Evolutionary conservation across 2,329 filamentous ascomycete genomes (phyloP).

Genomic region (Xylogone sp.): DNA sequence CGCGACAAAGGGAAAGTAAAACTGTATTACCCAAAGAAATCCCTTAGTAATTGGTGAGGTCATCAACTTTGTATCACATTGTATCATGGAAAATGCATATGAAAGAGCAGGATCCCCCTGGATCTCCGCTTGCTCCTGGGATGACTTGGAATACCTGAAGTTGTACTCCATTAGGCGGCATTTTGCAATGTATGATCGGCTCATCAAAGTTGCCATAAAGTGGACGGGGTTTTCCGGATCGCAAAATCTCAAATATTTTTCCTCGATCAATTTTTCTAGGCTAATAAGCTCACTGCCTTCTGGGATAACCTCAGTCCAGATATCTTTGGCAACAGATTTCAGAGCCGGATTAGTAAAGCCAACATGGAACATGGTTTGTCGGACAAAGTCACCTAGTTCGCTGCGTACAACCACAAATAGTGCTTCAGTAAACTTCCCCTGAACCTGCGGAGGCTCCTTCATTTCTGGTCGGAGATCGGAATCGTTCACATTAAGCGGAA

Average conservation of each 20-base stretch:
- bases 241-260: slow-evolving; percentile 38
- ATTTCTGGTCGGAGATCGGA: slow-evolving; percentile 54
- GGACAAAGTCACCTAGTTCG: slow-evolving; percentile 47
- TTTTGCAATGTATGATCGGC: slow-evolving; percentile 20
- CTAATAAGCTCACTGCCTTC: slow-evolving; percentile 12
- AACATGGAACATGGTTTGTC: slow-evolving; percentile 19
- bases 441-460: slow-evolving; percentile 47
- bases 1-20: slow-evolving; percentile 29
- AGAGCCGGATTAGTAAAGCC: slow-evolving; percentile 16
- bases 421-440: slow-evolving; percentile 54
- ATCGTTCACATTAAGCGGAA: slow-evolving; percentile 60
- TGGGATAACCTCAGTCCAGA: slow-evolving; percentile 4
- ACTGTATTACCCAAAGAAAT: slow-evolving; percentile 27
- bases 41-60: slow-evolving; percentile 22
- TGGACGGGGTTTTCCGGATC: slow-evolving; percentile 36
- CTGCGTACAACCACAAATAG: slow-evolving; percentile 54
- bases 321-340: slow-evolving; percentile 10
- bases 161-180: slow-evolving; percentile 24
- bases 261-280: slow-evolving; percentile 36
- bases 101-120: slow-evolving; percentile 28
- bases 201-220: slow-evolving; percentile 24
- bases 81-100: slow-evolving; percentile 20
- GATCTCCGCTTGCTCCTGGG: slow-evolving; percentile 19
- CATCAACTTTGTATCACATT: slow-evolving; percentile 30
- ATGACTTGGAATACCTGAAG: slow-evolving; percentile 14